These are phyloP conservation scores for Mycosphaerella sp. DNA, from an alignment of 2,329 filamentous ascomycete species.

Conservation along the genomic window DNA sequence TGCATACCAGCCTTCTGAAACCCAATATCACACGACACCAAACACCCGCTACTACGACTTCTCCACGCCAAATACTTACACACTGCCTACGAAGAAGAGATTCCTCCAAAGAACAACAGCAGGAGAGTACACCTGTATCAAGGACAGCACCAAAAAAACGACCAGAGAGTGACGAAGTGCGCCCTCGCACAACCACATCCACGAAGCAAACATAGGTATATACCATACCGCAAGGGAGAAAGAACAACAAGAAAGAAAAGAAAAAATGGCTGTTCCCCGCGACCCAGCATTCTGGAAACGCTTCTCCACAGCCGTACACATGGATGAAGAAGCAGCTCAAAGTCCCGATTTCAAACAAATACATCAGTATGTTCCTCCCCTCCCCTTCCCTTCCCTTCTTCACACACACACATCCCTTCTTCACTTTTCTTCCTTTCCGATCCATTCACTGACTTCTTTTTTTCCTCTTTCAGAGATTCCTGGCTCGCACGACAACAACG, in stretches of 20 bases:
- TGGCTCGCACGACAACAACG: slow-evolving; percentile 49
- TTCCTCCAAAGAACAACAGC: no score
- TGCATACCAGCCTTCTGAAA: background rate
- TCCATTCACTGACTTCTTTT: background rate
- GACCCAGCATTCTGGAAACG: slow-evolving; percentile 57
- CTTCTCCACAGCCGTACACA: slow-evolving; percentile 53
- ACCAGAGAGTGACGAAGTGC: no score
- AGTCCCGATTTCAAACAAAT: slow-evolving; percentile 24
- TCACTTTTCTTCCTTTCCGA: background rate
- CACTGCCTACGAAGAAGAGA: no score
- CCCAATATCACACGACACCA: no score
- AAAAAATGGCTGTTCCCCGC: slow-evolving; percentile 44
- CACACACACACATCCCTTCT: no score
- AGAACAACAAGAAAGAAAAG: background rate
- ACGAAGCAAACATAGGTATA: background rate
- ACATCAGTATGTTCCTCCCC: slow-evolving; percentile 35
- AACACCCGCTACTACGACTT: no score
- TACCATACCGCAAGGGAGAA: background rate
- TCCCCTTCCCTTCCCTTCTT: background rate
- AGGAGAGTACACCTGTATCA: no score
- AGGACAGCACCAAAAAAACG: no score
- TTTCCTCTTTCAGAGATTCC: slow-evolving; percentile 37
- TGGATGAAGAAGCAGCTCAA: slow-evolving; percentile 42
- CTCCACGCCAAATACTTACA: no score
- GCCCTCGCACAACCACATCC: background rate